These are phyloP conservation scores for Lentinula boryana DNA, from an alignment of 768 basidiomycete genomes.

Conservation along the genomic window DNA sequence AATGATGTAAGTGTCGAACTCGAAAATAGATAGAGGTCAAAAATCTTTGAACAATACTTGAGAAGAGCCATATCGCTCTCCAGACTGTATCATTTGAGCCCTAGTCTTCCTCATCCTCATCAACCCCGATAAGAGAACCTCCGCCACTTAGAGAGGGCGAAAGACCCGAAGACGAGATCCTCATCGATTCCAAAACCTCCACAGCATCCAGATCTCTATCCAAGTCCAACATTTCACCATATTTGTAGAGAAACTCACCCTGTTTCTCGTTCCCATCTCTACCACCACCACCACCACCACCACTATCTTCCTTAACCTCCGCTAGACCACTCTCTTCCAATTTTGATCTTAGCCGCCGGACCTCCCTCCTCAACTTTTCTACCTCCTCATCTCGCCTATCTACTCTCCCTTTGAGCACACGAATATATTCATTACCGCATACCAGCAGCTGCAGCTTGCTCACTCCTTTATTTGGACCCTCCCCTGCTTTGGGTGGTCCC, in stretches of 20 bases:
- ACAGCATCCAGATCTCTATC: conserved; percentile 4
- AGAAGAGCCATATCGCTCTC: background rate
- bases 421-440: conserved; percentile 87
- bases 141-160: background rate
- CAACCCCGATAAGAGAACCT: background rate
- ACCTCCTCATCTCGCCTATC: conserved; percentile 82
- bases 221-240: background rate
- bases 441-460: conserved; percentile 90
- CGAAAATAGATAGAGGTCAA: too few relatives aligned
- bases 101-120: conserved; percentile 3
- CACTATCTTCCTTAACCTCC: conserved; percentile 25
- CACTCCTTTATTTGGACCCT: conserved; percentile 93
- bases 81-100: background rate
- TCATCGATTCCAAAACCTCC: conserved; percentile 3
- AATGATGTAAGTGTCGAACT: too few relatives aligned
- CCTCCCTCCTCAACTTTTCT: conserved; percentile 55
- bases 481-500: conserved; percentile 78
- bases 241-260: conserved; percentile 11
- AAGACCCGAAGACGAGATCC: background rate
- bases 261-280: conserved; percentile 32
- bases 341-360: conserved; percentile 48
- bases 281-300: conserved; percentile 43
- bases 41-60: background rate
- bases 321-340: conserved; percentile 20
- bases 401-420: conserved; percentile 68